phyloP scores from a whole-genome alignment of 129 eudicot species.

The Cynara cardunculus region DNA sequence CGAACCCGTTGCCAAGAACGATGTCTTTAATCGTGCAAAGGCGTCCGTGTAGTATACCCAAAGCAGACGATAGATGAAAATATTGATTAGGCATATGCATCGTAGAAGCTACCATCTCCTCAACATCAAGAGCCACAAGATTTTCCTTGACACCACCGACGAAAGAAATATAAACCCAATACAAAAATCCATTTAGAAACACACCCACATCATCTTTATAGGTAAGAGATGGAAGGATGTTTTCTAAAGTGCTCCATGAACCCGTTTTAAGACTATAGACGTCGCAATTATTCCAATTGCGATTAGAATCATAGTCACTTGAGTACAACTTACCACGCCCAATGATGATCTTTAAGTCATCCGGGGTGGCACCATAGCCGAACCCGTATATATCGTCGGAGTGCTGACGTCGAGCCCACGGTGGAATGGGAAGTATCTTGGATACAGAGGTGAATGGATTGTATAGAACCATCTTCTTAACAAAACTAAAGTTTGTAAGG shows the following conservation, averaged over 20 bases:
- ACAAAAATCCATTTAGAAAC: neutral
- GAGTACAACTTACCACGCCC: too few species aligned
- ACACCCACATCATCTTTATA: neutral
- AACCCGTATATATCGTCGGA: neutral
- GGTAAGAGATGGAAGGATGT: neutral
- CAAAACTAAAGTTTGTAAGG: too few species aligned
- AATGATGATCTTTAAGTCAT: neutral
- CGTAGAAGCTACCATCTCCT: neutral
- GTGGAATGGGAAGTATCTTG: neutral
- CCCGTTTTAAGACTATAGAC: constrained; percentile 4
- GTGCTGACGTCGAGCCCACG: too few species aligned
- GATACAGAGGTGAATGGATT: constrained; percentile 9
- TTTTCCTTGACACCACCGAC: too few species aligned
- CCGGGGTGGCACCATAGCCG: neutral
- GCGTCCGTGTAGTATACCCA: constrained; percentile 1
- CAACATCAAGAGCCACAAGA: constrained; percentile 7
- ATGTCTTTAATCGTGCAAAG: constrained; percentile 19
- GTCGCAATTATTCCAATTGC: too few species aligned
- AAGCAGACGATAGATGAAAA: neutral
- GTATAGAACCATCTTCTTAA: constrained; percentile 9
- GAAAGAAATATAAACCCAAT: too few species aligned
- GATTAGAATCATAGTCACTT: too few species aligned
- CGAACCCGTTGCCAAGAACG: too few species aligned
- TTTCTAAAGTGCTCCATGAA: neutral
- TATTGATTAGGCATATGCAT: neutral